Evolutionary conservation across 2,329 filamentous ascomycete genomes (phyloP), one percentile per base, ranked within the genome.

Genomic region (Fusarium buharicum): DNA sequence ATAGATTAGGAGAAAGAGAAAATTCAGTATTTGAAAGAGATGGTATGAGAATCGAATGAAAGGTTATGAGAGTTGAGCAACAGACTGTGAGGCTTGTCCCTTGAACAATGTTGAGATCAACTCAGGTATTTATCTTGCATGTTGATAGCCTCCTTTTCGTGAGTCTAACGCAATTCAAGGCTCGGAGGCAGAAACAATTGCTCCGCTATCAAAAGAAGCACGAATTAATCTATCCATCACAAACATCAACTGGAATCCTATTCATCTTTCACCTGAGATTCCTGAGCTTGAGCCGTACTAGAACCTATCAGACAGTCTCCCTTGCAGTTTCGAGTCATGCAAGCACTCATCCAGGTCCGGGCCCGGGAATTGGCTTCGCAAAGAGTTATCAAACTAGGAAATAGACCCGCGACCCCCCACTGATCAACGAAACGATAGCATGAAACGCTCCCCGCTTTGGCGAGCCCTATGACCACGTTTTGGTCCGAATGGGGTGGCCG

Each of bases 351-450:
- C 16, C 22, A 7, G 16, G 28, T 18, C 30, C 27, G 36, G 36
- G 20, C 30, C 8, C 4, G 16, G 30, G 14, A 14, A 30, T 28
- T 14, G 27, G 7, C 27, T 14, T 59, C 55, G 56, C 55, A 59
- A 59, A 34, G 7, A 10, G 2, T 9, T 5, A 28, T 59, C 48
- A 10, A 55, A 59, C 36, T 12, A 53, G 56, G 55, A 39, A 59
- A 48, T 59, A 39, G 20, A 45, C 16, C 55, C 45, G 43, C 40
- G 20, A 7, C 13, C 12, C 33, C 30, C 55, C 40, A 46, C 47
- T 55, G 56, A 59, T 59, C 55, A 57, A 38, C 55, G 53, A 51
- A 58, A 58, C 53, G 45, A 28, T 40, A 24, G n/a, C 11, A 43
- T 59, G 56, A 55, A 59, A 59, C 56, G 31, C 20, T 33, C 11